Evolutionary conservation across 2,329 filamentous ascomycete genomes (phyloP).

Genomic region (Paecilomyces variotii): DNA sequence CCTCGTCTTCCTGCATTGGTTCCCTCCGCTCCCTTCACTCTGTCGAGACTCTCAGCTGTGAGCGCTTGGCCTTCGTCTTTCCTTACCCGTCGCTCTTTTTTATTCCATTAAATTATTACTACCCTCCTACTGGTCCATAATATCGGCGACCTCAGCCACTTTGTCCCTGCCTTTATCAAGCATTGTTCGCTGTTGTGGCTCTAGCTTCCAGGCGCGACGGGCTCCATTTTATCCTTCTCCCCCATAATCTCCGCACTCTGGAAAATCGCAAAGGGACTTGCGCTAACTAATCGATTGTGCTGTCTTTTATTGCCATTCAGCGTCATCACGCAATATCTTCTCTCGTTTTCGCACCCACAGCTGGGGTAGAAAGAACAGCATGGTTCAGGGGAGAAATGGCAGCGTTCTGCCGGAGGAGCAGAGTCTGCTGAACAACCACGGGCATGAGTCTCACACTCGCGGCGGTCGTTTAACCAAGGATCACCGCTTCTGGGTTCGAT

Average conservation of each 20-base stretch:
- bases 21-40: background rate
- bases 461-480: constrained; percentile 26
- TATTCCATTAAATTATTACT: background rate
- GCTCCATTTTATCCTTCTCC: background rate
- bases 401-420: constrained; percentile 25
- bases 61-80: background rate
- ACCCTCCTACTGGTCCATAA: background rate
- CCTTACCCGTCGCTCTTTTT: background rate
- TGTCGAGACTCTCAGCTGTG: background rate
- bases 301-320: constrained; percentile 7
- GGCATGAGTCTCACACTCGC: constrained; percentile 4
- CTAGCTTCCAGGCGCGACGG: background rate
- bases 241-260: background rate
- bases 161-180: background rate
- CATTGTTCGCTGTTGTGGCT: background rate
- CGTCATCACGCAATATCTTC: constrained; percentile 17
- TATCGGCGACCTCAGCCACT: background rate
- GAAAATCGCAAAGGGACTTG: background rate
- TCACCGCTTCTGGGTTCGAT: constrained; percentile 28
- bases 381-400: constrained; percentile 12
- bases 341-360: constrained; percentile 21
- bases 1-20: background rate
- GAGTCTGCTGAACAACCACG: constrained; percentile 22
- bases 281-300: constrained; percentile 3
- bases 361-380: constrained; percentile 20